Evolutionary conservation across 176 grass and related monocot genomes (phyloP).

Genomic region (Musa beccarii): DNA sequence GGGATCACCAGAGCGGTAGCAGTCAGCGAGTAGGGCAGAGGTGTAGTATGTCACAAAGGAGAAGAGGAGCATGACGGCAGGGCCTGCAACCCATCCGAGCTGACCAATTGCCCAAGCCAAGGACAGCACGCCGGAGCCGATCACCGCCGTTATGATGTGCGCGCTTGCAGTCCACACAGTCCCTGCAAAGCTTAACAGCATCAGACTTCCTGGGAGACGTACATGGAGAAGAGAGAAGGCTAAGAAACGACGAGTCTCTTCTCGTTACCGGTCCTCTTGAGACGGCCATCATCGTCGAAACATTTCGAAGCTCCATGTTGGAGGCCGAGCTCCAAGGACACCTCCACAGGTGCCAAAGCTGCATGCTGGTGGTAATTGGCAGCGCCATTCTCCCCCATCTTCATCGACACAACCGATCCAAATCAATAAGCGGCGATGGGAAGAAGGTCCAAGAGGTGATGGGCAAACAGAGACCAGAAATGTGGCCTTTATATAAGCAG

Average conservation of each 20-base stretch:
- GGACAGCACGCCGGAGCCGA: constrained; percentile 81
- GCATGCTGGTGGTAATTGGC: constrained; percentile 38
- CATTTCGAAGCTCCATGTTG: constrained; percentile 44
- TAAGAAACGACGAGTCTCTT: background rate
- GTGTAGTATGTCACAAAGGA: constrained; percentile 88
- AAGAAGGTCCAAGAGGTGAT: background rate
- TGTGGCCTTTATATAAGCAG: constrained; percentile 18
- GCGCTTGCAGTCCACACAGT: constrained; percentile 86
- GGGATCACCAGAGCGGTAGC: constrained; percentile 73
- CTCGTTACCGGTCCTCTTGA: constrained; percentile 57
- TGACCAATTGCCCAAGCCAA: constrained; percentile 90
- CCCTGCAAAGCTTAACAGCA: constrained; percentile 21
- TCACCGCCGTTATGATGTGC: constrained; percentile 92
- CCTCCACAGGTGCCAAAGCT: constrained; percentile 16
- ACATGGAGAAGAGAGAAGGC: background rate
- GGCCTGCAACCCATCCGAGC: constrained; percentile 81
- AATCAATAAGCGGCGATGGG: background rate
- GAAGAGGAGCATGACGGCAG: constrained; percentile 75
- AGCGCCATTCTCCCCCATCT: constrained; percentile 47
- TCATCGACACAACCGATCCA: constrained; percentile 7
- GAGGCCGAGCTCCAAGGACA: constrained; percentile 42
- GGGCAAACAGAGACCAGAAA: constrained; percentile 20
- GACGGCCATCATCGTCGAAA: constrained; percentile 80
- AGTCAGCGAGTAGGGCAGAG: constrained; percentile 67
- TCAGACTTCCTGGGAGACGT: background rate